Conservation (phyloP, 2,329 filamentous ascomycete genomes). For the Penicillium sp. region DNA sequence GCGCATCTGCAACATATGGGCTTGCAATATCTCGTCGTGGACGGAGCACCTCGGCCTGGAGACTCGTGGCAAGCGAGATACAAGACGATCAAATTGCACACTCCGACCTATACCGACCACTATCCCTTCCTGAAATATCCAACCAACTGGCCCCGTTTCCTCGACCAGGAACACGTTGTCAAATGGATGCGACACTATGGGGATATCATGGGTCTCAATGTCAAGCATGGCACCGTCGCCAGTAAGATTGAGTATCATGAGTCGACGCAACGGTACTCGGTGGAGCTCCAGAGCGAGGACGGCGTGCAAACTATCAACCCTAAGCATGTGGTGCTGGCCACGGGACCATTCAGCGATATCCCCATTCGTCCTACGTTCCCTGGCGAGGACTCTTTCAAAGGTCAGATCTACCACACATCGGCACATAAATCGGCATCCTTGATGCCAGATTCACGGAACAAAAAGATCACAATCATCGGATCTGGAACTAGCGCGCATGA, state of each 20-base stretch:
- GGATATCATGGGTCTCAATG: slow-evolving; percentile 4
- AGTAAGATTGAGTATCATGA: slow-evolving; percentile 4
- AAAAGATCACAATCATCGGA: slow-evolving; percentile 9
- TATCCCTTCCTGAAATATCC: slow-evolving; percentile 9
- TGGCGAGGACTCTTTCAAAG: slow-evolving; percentile 5
- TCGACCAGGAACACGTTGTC: slow-evolving; percentile 7
- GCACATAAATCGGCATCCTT: slow-evolving; percentile 2
- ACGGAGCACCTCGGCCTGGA: slow-evolving; percentile 6
- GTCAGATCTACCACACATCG: slow-evolving; percentile 3
- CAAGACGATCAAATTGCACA: slow-evolving; percentile 5
- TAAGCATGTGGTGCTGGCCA: slow-evolving; percentile 8
- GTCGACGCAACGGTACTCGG: not conserved
- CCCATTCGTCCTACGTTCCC: slow-evolving; percentile 4
- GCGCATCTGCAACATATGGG: slow-evolving; percentile 6
- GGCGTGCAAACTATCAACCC: slow-evolving; percentile 1
- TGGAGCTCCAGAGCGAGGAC: slow-evolving; percentile 3
- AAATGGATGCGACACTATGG: slow-evolving; percentile 10
- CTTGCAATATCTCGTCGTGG: slow-evolving; percentile 8
- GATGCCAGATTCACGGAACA: slow-evolving; percentile 1
- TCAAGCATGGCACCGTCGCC: slow-evolving; percentile 3
- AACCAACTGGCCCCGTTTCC: slow-evolving; percentile 4
- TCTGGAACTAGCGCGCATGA: slow-evolving; percentile 8
- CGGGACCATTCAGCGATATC: slow-evolving; percentile 3
- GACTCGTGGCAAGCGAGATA: slow-evolving; percentile 6
- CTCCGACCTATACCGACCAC: slow-evolving; percentile 3